Evolutionary conservation across 768 basidiomycete species (phyloP), one percentile per base, ranked within the genome.

Genomic region (Crepidotus variabilis): DNA sequence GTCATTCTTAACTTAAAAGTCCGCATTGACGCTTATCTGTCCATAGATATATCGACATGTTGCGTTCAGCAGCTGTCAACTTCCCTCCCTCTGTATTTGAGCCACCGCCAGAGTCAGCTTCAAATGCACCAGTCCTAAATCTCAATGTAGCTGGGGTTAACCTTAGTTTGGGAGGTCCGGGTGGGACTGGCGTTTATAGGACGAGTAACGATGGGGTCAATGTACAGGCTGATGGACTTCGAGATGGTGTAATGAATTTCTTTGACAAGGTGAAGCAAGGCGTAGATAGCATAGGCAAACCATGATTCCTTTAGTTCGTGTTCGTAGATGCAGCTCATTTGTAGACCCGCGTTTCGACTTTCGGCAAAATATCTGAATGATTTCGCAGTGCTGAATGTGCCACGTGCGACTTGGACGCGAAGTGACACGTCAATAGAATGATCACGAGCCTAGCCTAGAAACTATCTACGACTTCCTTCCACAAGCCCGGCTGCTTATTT

Each of bases 81-180:
- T 88, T 86, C 73, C 81, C 85, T 2, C 67, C 74, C 21, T 81
- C 84, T 6, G 85, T 90, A 36, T 91, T 84, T 65, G 88, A 85
- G 52, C 88, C 85, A 21, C 91, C 86, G 4, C 86, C 84, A 5
- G 91, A 92, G 69, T 85, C 88, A 9, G 81, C 83, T 2, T 78
- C 82, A 32, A 87, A 75, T 55, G 84, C 87, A 18, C 90, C 94
- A 1, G 81, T 87, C n/a, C 72, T 97, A 58, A 97, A 94, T 66
- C 77, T 98, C 22, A 94, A 94, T 65, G 83, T 98, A 22, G 95
- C 93, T 9, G 90, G 90, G 0, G 92, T 97, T 57, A 94, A 94
- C 67, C 85, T 97, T 45, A 93, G 88, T 60, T 80, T 97, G n/a
- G 94, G 94, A n/a, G 94, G 94, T 10, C 73, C 88, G 14, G 83